Evolutionary conservation across 305 asterid species (phyloP).

Genomic region (Fraxinus baroniana): DNA sequence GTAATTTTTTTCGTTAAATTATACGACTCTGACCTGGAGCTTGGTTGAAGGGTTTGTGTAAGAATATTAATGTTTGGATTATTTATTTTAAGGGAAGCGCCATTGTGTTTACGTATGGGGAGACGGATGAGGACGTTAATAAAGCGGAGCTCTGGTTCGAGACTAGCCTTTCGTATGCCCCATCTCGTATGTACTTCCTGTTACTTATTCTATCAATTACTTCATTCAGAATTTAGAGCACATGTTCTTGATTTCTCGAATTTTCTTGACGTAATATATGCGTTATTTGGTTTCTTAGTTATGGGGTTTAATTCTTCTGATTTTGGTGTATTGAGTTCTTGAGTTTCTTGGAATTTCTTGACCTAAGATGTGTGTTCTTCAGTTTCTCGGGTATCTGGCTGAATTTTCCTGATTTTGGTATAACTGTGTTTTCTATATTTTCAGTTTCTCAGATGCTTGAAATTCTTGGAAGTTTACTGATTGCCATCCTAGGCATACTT

Average conservation of each 20-base stretch:
- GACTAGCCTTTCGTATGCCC: constrained; percentile 54
- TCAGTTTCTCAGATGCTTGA: not conserved
- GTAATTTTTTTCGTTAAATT: no score
- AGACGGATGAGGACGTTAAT: constrained; percentile 52
- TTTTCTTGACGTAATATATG: not conserved
- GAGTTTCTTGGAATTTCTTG: not conserved
- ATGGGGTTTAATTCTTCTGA: not conserved
- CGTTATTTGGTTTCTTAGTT: not conserved
- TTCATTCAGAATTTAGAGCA: no score
- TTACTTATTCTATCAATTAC: not conserved
- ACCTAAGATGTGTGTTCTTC: not conserved
- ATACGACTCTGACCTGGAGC: no score
- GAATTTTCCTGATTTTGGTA: not conserved
- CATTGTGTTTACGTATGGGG: constrained; percentile 57
- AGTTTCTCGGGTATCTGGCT: not conserved
- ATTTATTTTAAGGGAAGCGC: no score
- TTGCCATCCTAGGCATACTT: not conserved
- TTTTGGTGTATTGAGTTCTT: not conserved
- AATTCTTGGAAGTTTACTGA: not conserved
- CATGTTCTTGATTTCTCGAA: not conserved
- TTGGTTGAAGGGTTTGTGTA: no score
- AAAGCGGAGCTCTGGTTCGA: constrained; percentile 85
- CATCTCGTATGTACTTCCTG: constrained; percentile 67
- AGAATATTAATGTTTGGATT: no score
- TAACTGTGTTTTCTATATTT: not conserved